Evolutionary conservation across 805 yeast genomes (phyloP).

Genomic region (Alloascoidea hylecoeti): DNA sequence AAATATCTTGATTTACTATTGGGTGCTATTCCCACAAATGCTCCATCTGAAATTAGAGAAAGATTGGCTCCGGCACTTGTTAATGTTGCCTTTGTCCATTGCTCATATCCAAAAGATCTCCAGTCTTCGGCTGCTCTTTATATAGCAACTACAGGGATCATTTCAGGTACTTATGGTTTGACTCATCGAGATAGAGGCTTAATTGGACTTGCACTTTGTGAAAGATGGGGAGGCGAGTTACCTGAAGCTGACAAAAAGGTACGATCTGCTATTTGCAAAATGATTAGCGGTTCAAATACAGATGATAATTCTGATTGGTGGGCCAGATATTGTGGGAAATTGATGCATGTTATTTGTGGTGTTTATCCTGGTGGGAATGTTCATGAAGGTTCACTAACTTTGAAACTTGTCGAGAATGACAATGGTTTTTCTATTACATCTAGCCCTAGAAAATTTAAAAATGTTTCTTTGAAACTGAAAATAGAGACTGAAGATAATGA

Average conservation of each 20-base stretch:
- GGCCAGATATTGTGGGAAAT: slow-evolving; percentile 59
- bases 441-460: slow-evolving; percentile 13
- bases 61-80: slow-evolving; percentile 61
- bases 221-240: slow-evolving; percentile 72
- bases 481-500: slow-evolving; percentile 32
- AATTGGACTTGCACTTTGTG: slow-evolving; percentile 61
- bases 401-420: slow-evolving; percentile 17
- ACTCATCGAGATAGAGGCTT: slow-evolving; percentile 60
- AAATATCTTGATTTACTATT: slow-evolving; percentile 38
- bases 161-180: slow-evolving; percentile 65
- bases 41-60: slow-evolving; percentile 41
- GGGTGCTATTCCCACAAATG: slow-evolving; percentile 43
- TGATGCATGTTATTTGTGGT: slow-evolving; percentile 69
- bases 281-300: slow-evolving; percentile 17
- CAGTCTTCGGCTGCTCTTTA: slow-evolving; percentile 65
- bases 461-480: slow-evolving; percentile 18
- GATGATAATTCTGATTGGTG: slow-evolving; percentile 36
- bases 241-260: slow-evolving; percentile 35
- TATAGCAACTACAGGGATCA: slow-evolving; percentile 60
- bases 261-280: neutral
- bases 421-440: too few relatives aligned
- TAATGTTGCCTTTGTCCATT: slow-evolving; percentile 63
- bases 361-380: slow-evolving; percentile 74
- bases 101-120: slow-evolving; percentile 62
- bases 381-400: slow-evolving; percentile 40